Percentiles rank a stretch among this genome's conserved stretches.
phyloP scores from a whole-genome alignment of 2,329 filamentous ascomycete genomes.

The Alternaria sp. region DNA sequence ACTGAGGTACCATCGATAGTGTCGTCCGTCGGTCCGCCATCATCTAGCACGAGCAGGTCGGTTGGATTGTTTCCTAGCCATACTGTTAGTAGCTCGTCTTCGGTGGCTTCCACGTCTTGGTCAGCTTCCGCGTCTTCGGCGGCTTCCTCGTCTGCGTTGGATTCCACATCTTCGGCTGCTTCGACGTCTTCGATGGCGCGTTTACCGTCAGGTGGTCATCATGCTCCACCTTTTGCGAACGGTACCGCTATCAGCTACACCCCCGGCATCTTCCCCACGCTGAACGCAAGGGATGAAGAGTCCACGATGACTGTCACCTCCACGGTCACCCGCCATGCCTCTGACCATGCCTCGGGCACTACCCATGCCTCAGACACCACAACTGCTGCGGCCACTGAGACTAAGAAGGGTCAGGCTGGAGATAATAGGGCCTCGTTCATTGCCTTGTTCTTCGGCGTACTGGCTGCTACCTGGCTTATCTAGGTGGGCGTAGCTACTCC shows the following conservation, averaged over 20 bases:
- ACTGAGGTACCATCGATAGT: neutral
- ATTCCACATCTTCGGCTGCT: neutral
- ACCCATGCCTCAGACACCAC: neutral
- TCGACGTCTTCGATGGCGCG: neutral
- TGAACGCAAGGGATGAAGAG: slow-evolving; percentile 6
- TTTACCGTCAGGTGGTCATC: neutral
- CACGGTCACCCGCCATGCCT: neutral
- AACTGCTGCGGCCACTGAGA: neutral
- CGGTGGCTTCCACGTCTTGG: neutral
- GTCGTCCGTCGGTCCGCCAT: neutral
- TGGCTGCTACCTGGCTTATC: slow-evolving; percentile 7
- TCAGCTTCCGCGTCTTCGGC: neutral
- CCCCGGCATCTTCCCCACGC: slow-evolving; percentile 10
- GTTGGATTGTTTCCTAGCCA: neutral
- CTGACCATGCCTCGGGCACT: neutral
- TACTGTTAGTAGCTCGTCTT: slow-evolving; percentile 1
- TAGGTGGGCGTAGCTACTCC: slow-evolving; percentile 2
- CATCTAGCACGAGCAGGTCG: neutral
- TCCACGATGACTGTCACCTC: neutral
- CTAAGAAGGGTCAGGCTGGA: slow-evolving; percentile 3
- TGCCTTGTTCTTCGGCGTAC: slow-evolving; percentile 8
- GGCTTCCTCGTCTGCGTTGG: neutral
- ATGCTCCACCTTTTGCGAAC: neutral
- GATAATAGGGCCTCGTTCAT: slow-evolving; percentile 6
- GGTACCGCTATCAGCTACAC: neutral